Evolutionary conservation across 2,329 filamentous ascomycete genomes (phyloP), one percentile per base, ranked within the genome.

Genomic region (Elsinoe perseae): DNA sequence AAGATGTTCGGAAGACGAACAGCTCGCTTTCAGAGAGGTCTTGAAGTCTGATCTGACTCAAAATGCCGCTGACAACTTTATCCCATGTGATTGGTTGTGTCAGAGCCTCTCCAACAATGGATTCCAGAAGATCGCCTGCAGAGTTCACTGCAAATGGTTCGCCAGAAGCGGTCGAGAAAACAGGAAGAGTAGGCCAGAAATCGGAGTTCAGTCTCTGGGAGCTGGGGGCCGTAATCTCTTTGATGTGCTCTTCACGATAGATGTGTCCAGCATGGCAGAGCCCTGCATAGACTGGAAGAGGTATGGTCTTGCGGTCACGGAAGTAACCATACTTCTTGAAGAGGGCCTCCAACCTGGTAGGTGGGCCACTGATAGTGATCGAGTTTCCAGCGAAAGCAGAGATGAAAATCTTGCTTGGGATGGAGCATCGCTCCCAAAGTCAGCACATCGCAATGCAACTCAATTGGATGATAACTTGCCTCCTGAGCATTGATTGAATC

Each of bases 131-230:
- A 46, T 62, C 63, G 4, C 28, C 57, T 1, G 63, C 63, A 20
- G 40, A 66, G 30, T 58, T 63, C 10, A 63, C 65, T 2, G 18
- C n/a, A 53, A 64, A 69, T 12, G 65, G 62, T 34, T 40, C 58
- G 3, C 68, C 69, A 2, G 61, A 69, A 58, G 59, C 65, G 9
- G 65, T 68, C 1, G 69, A 72, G 48, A 64, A 65, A 10, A 72
- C 44, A 8, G 68, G 66, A 14, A 70, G 58, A 18, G 58, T 57
- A 12, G 65, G 65, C 12, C 32, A 30, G 55, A 60, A 56, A 38
- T 59, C 44, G 30, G 42, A 23, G 21, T 56, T 14, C 3, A 40
- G 36, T 6, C 14, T 5, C n/a, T 40, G 6, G 18, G 42, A n/a
- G 12, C 20, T 38, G 10, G 34, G 57, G 50, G 62, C 53, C 23